These are phyloP conservation scores for Mimosa pudica DNA, from an alignment of 306 rosid species.

Conservation along the genomic window DNA sequence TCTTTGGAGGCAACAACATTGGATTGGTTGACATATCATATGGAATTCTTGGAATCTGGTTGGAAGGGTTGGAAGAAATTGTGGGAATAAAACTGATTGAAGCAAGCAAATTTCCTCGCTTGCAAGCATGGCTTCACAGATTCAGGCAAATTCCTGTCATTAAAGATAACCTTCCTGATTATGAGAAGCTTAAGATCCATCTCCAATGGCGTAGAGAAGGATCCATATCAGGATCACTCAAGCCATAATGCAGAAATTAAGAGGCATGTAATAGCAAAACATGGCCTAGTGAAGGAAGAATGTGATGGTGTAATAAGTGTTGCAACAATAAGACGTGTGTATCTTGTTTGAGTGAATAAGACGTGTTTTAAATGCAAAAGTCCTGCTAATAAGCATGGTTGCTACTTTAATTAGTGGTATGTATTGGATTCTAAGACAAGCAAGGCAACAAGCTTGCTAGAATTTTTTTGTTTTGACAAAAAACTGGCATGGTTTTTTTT, in stretches of 20 bases:
- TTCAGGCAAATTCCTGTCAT: slow-evolving; percentile 1
- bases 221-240: neutral
- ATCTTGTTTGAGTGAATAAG: too few relatives aligned
- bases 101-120: slow-evolving; percentile 17
- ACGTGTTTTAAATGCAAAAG: neutral
- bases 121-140: slow-evolving; percentile 20
- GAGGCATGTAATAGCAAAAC: neutral
- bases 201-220: slow-evolving; percentile 22
- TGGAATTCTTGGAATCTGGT: slow-evolving; percentile 35
- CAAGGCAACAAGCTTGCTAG: neutral
- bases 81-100: slow-evolving; percentile 32
- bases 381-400: neutral
- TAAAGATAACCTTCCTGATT: slow-evolving; percentile 28
- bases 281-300: neutral
- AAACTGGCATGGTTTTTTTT: neutral
- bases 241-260: neutral
- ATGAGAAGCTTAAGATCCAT: slow-evolving; percentile 5
- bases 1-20: slow-evolving; percentile 26
- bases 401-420: neutral
- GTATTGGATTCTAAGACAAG: neutral
- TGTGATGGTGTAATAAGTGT: neutral
- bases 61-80: slow-evolving; percentile 25
- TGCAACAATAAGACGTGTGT: neutral
- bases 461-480: neutral
- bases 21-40: slow-evolving; percentile 35